Evolutionary conservation across 257 asterid genomes (phyloP), one percentile per base, ranked within the genome.

Genomic region (Marsdenia floribunda): DNA sequence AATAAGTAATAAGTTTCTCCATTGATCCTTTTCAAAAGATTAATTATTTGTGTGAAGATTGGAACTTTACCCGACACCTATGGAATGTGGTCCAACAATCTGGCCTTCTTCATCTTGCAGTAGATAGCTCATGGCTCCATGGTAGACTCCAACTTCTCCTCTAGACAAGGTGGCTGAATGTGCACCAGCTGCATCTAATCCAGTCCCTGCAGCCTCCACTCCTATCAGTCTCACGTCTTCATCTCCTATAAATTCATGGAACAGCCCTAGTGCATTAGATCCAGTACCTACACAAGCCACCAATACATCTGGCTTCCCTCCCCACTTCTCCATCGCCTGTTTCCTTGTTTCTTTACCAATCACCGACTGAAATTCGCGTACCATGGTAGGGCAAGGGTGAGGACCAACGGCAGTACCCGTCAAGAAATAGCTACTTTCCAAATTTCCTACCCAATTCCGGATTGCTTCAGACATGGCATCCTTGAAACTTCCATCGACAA

Each of bases 261-360:
- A 91, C 6, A 91, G 76, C 3, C 98, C 96, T 6, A 93, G 69
- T 0, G 96, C 98, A 53, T 93, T 93, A 0, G 94, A 90, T 0
- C 94, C 98, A 6, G 90, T 83, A 26, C 97, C 96, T 0, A 93
- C 90, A 49, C 97, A 87, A 0, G 96, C 97, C 6, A 91, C 83
- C 26, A 91, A 14, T 2, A 91, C 93, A 46, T 91, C 93, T 5
- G 98, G 97, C 79, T 82, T 83, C 10, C 93, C 93, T 22, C 90
- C 89, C 96, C 96, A 93, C 66, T 87, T 91, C 37, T 85, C 86
- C 77, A 77, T 44, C 0, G 91, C 91, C 71, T 88, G 96, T 61
- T 78, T 87, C 52, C 96, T 81, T 0, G 93, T 91, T 76, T 93
- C 97, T 75, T 84, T 91, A 2, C 97, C 96, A 37, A 93, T 89